Evolutionary conservation across 345 rosid genomes (phyloP).

Genomic region (Laguncularia racemosa): DNA sequence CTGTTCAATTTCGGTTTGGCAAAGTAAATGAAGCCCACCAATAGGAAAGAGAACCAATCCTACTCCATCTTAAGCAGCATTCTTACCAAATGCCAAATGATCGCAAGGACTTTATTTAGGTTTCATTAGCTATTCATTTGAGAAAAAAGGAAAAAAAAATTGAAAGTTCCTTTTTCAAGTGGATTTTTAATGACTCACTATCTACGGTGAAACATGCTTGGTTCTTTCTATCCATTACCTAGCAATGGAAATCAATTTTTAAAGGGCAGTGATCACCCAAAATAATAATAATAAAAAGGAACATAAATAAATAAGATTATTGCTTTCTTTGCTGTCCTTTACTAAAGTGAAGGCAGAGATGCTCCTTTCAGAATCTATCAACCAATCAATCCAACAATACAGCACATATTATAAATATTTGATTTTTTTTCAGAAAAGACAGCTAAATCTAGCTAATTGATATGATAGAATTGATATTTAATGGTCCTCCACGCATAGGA

Average conservation of each 20-base stretch:
- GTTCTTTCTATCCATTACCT: slow-evolving; percentile 11
- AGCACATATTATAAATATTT: not conserved
- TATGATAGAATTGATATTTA: slow-evolving; percentile 3
- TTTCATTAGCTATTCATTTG: too few species aligned
- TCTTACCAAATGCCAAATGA: too few species aligned
- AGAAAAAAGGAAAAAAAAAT: too few species aligned
- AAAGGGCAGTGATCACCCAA: not conserved
- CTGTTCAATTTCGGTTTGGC: too few species aligned
- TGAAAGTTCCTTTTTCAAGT: slow-evolving; percentile 16
- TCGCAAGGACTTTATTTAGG: too few species aligned
- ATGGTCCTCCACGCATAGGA: slow-evolving; percentile 9
- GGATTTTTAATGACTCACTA: slow-evolving; percentile 32
- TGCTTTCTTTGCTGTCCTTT: slow-evolving; percentile 24
- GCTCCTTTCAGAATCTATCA: slow-evolving; percentile 8
- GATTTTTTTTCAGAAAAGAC: not conserved
- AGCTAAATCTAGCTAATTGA: too few species aligned
- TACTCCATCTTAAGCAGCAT: too few species aligned
- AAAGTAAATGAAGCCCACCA: too few species aligned
- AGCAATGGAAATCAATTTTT: slow-evolving; percentile 1
- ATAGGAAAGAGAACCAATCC: too few species aligned
- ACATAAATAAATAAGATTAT: slow-evolving; percentile 8
- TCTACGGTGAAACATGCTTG: slow-evolving; percentile 24
- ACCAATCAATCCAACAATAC: slow-evolving; percentile 15
- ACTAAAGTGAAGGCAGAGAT: slow-evolving; percentile 30
- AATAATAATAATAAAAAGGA: too few species aligned